Evolutionary conservation across 192 early-diverging fungal genomes (phyloP).

Genomic region (Oehlia diaphana): DNA sequence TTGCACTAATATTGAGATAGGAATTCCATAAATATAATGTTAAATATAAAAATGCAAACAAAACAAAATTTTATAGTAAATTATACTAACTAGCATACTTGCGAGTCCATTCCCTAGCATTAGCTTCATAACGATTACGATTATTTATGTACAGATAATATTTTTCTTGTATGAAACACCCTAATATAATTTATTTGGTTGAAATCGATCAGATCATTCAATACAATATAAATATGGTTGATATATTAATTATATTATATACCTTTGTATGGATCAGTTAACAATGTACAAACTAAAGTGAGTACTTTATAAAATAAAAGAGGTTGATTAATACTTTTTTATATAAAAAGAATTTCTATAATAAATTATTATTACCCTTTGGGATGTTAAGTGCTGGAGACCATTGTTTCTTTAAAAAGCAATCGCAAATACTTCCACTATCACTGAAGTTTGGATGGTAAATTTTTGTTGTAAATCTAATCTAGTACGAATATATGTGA

Average conservation of each 20-base stretch:
- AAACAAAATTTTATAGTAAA: neutral
- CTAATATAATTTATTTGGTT: no score
- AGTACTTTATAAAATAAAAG: conserved; percentile 59
- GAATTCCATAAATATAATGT: no score
- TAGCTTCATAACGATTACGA: conserved; percentile 79
- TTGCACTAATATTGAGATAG: no score
- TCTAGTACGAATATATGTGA: conserved; percentile 38
- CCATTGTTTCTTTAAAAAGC: no score
- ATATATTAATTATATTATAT: conserved; percentile 26
- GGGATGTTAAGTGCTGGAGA: no score
- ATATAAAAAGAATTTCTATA: no score
- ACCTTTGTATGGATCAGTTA: conserved; percentile 94
- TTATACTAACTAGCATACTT: conserved; percentile 73
- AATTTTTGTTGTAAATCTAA: conserved; percentile 94
- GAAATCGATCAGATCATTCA: no score
- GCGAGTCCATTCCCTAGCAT: conserved; percentile 92
- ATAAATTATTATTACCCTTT: no score
- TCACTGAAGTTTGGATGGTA: conserved; percentile 99
- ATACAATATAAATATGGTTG: no score
- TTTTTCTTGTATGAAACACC: no score
- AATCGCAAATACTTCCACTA: conserved; percentile 42
- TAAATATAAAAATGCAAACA: no score
- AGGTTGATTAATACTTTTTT: no score
- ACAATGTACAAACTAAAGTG: conserved; percentile 95
- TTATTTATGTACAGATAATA: conserved; percentile 82